Evolutionary conservation across 2,329 filamentous ascomycete genomes (phyloP).

Genomic region (Coniella vitis): DNA sequence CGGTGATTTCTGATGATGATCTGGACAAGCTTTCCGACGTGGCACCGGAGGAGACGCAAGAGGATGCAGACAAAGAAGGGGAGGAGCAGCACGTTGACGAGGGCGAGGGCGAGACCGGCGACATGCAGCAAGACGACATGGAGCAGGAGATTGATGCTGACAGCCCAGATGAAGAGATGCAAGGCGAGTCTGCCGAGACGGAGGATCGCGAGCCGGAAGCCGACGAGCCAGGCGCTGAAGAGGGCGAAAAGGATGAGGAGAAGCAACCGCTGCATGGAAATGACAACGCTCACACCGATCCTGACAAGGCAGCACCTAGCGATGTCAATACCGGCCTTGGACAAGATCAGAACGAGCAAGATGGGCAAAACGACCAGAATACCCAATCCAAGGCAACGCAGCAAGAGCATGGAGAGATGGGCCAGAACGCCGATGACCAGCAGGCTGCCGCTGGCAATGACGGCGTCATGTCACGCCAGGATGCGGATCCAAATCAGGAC

Average conservation of each 20-base stretch:
- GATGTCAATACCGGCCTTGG: slow-evolving; percentile 60
- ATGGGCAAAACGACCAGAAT: slow-evolving; percentile 46
- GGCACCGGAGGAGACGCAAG: slow-evolving; percentile 20
- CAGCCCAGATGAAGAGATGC: slow-evolving; percentile 12
- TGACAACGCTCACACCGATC: slow-evolving; percentile 45
- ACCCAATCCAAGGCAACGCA: slow-evolving; percentile 55
- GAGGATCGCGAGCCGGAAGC: slow-evolving; percentile 24
- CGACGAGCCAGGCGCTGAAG: slow-evolving; percentile 26
- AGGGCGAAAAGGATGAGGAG: slow-evolving; percentile 37
- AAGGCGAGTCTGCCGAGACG: slow-evolving; percentile 14
- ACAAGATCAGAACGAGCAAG: slow-evolving; percentile 54
- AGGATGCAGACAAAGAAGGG: slow-evolving; percentile 22
- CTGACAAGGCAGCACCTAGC: slow-evolving; percentile 57
- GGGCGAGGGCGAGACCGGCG: slow-evolving; percentile 34
- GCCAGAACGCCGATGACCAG: slow-evolving; percentile 57
- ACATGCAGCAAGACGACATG: slow-evolving; percentile 58
- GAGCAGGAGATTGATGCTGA: slow-evolving; percentile 37
- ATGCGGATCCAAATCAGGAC: slow-evolving; percentile 38
- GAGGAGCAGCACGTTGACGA: slow-evolving; percentile 25
- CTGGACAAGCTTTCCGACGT: slow-evolving; percentile 41
- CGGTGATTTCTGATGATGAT: slow-evolving; percentile 13
- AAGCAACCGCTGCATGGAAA: slow-evolving; percentile 29
- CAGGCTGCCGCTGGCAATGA: slow-evolving; percentile 58
- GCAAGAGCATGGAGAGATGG: slow-evolving; percentile 59
- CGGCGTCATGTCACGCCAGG: slow-evolving; percentile 44